A percentile compares a stretch with the other conserved stretches of the same genome.
These are phyloP conservation scores for Paecilomyces formosus DNA, from an alignment of 2,329 filamentous ascomycete genomes.

Conservation along the genomic window DNA sequence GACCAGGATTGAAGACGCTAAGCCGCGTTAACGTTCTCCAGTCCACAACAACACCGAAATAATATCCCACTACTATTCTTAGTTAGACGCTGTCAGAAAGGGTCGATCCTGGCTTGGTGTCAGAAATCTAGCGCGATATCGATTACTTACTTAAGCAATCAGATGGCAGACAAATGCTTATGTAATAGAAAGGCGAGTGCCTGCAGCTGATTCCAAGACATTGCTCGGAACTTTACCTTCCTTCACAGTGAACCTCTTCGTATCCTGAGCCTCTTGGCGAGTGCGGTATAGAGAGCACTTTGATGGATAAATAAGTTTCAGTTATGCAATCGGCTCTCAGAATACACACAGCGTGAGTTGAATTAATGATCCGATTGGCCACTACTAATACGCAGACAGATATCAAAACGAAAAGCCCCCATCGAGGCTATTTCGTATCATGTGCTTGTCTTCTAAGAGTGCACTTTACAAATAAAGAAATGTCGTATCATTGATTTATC, in stretches of 20 bases:
- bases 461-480: background rate
- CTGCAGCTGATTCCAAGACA: background rate
- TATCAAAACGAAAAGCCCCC: background rate
- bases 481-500: background rate
- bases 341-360: background rate
- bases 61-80: background rate
- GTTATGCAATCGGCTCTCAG: background rate
- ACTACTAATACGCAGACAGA: background rate
- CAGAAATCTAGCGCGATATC: background rate
- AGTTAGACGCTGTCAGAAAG: background rate
- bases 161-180: background rate
- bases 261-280: background rate
- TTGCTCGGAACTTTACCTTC: background rate
- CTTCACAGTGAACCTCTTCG: background rate
- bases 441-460: background rate
- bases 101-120: background rate
- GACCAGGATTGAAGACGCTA: background rate
- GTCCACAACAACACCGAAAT: background rate
- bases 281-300: background rate
- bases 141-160: background rate
- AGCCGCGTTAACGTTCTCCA: background rate
- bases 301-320: background rate
- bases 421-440: background rate
- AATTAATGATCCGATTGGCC: background rate
- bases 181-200: background rate